Evolutionary conservation across 2,329 filamentous ascomycete species (phyloP), one percentile per base, ranked within the genome.

Genomic region (Alternaria panax): DNA sequence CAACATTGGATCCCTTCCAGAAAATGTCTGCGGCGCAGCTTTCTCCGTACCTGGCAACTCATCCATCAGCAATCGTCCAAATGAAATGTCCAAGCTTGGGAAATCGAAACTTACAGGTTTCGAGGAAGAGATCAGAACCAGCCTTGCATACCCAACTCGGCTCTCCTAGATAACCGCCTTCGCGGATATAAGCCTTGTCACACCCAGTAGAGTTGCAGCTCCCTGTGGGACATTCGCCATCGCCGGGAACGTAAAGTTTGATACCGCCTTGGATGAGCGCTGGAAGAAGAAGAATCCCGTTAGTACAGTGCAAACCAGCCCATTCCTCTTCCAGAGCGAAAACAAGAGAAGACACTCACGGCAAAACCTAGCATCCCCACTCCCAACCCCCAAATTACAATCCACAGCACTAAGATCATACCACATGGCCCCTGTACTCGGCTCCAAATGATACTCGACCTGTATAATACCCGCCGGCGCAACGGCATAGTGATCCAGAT

Each of bases 351-450:
- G 9, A 25, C 9, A 42, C 53, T 34, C 24, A 55, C 53, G 70
- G 45, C 71, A 73, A 50, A 65, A 70, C 2, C 2, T 30, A 0
- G 68, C 64, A 12, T 64, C 8, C 18, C 60, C 41, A 2, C 60
- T 56, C 1, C 62, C 64, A 24, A 18, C 52, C 2, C 1, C 5
- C 2, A 12, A 12, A 4, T 63, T 27, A 47, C 71, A 74, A 57
- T 70, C 60, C 22, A 73, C 63, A 51, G 58, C 56, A 36, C 63
- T 67, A 6, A 72, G 47, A 38, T 72, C 70, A 46, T 74, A 73
- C 63, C 63, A 73, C 16, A 70, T 16, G 3, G 20, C 27, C n/a
- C 59, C 47, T 9, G 16, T 55, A 11, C 20, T 40, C 6, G 54
- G 43, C 27, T 66, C 55, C 7, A 68, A 43, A 32, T 68, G 45